phyloP scores from a whole-genome alignment of 768 basidiomycete species.

The Leccinum subgranulosum region DNA sequence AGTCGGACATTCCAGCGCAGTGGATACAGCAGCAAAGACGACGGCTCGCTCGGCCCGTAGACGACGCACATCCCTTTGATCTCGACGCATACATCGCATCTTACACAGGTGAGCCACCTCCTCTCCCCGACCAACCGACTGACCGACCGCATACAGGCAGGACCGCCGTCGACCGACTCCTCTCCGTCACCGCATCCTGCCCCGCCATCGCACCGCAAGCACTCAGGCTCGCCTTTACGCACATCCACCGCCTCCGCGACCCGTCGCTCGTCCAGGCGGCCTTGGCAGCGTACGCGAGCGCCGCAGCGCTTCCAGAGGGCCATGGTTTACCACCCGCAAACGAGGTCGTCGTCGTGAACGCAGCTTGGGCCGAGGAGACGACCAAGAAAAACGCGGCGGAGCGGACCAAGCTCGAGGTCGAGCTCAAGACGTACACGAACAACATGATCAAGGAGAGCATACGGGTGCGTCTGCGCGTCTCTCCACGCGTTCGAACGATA shows the following conservation, averaged over 20 bases:
- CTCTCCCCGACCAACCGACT: background rate
- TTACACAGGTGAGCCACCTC: constrained; percentile 40
- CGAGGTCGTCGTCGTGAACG: constrained; percentile 54
- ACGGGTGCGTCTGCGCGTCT: constrained; percentile 49
- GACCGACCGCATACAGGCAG: constrained; percentile 46
- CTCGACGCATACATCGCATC: constrained; percentile 74
- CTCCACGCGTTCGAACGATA: background rate
- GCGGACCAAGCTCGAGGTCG: constrained; percentile 82
- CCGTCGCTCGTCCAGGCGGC: constrained; percentile 53
- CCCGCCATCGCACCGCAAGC: constrained; percentile 73
- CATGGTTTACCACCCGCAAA: constrained; percentile 42
- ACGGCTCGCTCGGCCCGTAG: constrained; percentile 45
- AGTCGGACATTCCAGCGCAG: constrained; percentile 22
- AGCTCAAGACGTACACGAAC: constrained; percentile 90
- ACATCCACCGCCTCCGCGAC: constrained; percentile 69
- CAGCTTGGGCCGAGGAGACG: constrained; percentile 71
- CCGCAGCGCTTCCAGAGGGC: constrained; percentile 29
- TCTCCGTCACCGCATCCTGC: constrained; percentile 61
- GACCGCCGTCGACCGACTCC: constrained; percentile 69
- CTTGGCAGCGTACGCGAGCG: constrained; percentile 53
- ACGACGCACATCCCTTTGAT: constrained; percentile 85
- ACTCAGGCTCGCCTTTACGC: constrained; percentile 59
- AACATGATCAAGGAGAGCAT: constrained; percentile 99
- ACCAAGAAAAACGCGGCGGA: constrained; percentile 68
- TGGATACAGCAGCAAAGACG: constrained; percentile 11